Evolutionary conservation across 768 basidiomycete genomes (phyloP), one percentile per base, ranked within the genome.

Genomic region (Saitozyma sp.): DNA sequence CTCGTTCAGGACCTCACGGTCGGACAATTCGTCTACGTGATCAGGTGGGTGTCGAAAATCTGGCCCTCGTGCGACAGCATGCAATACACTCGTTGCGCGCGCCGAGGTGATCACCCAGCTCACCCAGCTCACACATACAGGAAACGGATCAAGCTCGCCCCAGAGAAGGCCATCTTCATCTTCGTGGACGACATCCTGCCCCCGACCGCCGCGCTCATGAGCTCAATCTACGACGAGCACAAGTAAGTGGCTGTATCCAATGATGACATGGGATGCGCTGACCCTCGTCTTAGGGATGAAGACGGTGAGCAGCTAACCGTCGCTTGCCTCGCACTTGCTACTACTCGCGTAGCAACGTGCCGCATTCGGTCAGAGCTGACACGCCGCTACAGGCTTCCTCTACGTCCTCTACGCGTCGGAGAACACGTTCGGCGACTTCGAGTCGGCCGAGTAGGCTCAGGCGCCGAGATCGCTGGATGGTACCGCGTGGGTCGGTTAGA

Each of bases 141-240:
- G 76, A 99, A 99, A 85, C 90, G 96, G 65, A 99, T 98, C 89
- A 98, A 99, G 87, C 86, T 99, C 61, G 91, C 93, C 20, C 94
- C 96, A 40, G 96, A 99, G 86, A 97, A 97, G 83, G 96, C 96
- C 43, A 99, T 99, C 83, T 99, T 98, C 84, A 97, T 99, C 81
- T 99, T 98, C 75, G 96, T 99, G 56, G 93, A 99, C 73, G 96
- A 99, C 80, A 93, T 98, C 58, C 85, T 99, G 38, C 96, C 96
- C 50, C 96, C 96, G 49, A 98, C 96, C 0, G 96, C 95, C 13
- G 94, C 95, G 3, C 83, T 98, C 54, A 99, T 99, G 96, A 93
- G 91, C 75, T 88, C 92, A 59, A 97, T 99, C 76, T 99, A 99
- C 75, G 96, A 99, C 82, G 96, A 99, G 81, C 95, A 99, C 85